phyloP scores from a whole-genome alignment of 2,329 filamentous ascomycete species.

The Ascochyta pisi region DNA sequence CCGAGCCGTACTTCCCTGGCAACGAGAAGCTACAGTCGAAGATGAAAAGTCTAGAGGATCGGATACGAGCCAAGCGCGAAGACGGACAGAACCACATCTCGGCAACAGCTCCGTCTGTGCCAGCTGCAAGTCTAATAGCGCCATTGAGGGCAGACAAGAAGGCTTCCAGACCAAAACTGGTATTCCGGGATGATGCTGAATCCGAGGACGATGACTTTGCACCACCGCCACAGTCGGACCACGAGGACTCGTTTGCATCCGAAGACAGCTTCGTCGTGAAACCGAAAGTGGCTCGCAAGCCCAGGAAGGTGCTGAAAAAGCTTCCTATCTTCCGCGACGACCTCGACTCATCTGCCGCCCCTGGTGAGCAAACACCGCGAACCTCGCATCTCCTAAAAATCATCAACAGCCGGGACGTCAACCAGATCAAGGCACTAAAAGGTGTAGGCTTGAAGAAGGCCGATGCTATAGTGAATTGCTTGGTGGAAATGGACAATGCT shows the following conservation, averaged over 20 bases:
- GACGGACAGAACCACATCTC: conserved; percentile 29
- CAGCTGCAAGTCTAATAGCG: conserved; percentile 45
- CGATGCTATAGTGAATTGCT: conserved; percentile 57
- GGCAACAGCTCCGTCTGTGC: conserved; percentile 12
- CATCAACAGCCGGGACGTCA: conserved; percentile 74
- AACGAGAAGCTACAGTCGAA: conserved; percentile 75
- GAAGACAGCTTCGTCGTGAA: conserved; percentile 48
- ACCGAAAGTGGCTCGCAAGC: conserved; percentile 45
- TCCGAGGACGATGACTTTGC: conserved; percentile 54
- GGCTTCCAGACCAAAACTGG: conserved; percentile 17
- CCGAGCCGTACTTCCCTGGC: conserved; percentile 82
- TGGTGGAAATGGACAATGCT: conserved; percentile 56
- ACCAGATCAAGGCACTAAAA: conserved; percentile 69
- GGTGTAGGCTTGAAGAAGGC: conserved; percentile 78
- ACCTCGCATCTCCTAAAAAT: conserved; percentile 70
- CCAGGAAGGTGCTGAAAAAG: conserved; percentile 43
- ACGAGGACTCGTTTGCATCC: conserved; percentile 49
- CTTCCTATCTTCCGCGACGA: conserved; percentile 49
- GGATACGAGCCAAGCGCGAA: conserved; percentile 52
- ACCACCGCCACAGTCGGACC: conserved; percentile 43
- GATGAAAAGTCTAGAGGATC: conserved; percentile 62
- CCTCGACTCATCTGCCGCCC: conserved; percentile 15
- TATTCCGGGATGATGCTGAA: conserved; percentile 17
- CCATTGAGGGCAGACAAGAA: conserved; percentile 38
- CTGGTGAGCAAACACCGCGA: conserved; percentile 58